A percentile compares a stretch with the other conserved stretches of the same genome.
Conservation (phyloP, 2,329 filamentous ascomycete genomes). For the Dactylellina leptospora region DNA sequence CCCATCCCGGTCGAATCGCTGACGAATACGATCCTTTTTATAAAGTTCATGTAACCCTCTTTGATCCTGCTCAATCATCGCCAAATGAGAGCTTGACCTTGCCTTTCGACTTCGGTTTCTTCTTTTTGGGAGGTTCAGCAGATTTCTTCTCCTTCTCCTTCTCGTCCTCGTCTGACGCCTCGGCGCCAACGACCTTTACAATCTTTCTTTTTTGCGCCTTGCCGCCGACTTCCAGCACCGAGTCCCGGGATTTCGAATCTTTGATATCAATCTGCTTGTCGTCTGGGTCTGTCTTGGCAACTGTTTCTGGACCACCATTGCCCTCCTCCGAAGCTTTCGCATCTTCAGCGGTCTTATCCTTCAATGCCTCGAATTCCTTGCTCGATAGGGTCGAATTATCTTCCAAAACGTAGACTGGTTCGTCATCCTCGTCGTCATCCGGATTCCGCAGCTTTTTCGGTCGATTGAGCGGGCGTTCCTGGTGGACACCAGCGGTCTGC, state of each 20-base stretch:
- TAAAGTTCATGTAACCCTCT: too few relatives aligned
- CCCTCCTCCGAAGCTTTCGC: constrained; percentile 55
- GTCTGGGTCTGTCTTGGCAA: constrained; percentile 54
- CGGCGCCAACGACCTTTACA: constrained; percentile 52
- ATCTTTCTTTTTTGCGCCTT: constrained; percentile 44
- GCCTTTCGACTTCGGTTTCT: constrained; percentile 56
- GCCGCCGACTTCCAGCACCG: constrained; percentile 54
- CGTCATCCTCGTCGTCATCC: constrained; percentile 78
- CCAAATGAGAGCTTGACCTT: constrained; percentile 56
- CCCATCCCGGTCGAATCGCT: too few relatives aligned
- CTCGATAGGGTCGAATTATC: constrained; percentile 72
- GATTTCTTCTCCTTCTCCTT: constrained; percentile 24
- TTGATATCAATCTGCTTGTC: constrained; percentile 56
- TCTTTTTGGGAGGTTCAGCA: constrained; percentile 31
- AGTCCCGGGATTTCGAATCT: constrained; percentile 55
- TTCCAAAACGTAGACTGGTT: constrained; percentile 75
- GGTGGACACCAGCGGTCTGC: constrained; percentile 63
- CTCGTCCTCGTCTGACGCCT: constrained; percentile 20
- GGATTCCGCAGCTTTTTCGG: constrained; percentile 65
- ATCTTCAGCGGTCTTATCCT: constrained; percentile 55
- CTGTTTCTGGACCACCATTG: constrained; percentile 52
- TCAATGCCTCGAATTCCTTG: constrained; percentile 64
- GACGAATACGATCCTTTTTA: not conserved
- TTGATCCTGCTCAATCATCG: constrained; percentile 44
- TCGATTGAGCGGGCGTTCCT: constrained; percentile 61